phyloP scores from a whole-genome alignment of 352 stramenopile genomes.

The Aphanomyces invadans region DNA sequence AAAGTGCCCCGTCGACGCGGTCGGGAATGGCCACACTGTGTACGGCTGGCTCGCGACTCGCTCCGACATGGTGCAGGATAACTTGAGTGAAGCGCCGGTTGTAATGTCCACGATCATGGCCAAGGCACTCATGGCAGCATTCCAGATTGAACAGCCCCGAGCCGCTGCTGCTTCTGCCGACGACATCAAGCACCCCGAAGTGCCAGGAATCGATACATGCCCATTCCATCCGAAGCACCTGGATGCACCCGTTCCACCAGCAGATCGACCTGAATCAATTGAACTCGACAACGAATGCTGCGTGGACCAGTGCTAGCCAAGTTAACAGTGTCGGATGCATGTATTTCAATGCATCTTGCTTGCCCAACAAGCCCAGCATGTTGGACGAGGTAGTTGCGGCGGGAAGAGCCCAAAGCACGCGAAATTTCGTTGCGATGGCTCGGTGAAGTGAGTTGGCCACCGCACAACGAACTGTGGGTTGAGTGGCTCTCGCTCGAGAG shows the following conservation, averaged over 20 bases:
- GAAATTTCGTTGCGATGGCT: too few species aligned
- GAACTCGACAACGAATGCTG: not conserved
- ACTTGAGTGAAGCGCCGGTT: constrained; percentile 13
- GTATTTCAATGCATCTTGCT: too few species aligned
- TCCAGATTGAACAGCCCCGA: not conserved
- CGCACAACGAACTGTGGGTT: too few species aligned
- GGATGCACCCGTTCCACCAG: not conserved
- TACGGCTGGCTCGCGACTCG: constrained; percentile 38
- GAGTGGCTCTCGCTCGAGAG: too few species aligned
- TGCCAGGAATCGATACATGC: too few species aligned
- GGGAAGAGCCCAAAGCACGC: too few species aligned
- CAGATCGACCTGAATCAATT: not conserved
- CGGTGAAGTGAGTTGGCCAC: too few species aligned
- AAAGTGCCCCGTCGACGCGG: constrained; percentile 50
- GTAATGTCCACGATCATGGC: not conserved
- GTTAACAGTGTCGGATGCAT: too few species aligned
- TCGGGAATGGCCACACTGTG: constrained; percentile 48
- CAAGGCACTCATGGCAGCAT: constrained; percentile 6
- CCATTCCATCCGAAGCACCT: not conserved
- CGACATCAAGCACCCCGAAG: not conserved
- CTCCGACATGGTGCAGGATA: not conserved
- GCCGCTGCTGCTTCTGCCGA: not conserved
- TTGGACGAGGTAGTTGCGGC: too few species aligned
- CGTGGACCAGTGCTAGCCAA: not conserved
- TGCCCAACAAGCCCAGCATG: too few species aligned